These are phyloP conservation scores for Abrus pulchellus DNA, from an alignment of 306 rosid species.

Conservation along the genomic window DNA sequence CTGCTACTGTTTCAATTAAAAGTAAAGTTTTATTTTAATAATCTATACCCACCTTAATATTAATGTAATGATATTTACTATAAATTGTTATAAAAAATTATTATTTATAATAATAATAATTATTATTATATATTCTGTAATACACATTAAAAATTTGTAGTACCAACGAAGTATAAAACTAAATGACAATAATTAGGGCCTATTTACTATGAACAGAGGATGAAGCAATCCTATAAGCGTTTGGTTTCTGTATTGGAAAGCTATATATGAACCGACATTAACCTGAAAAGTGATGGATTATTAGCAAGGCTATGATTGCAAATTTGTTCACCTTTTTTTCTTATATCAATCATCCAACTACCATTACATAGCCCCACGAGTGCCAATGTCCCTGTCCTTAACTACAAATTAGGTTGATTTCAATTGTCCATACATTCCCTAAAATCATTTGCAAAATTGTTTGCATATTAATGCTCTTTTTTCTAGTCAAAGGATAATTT, in stretches of 20 bases:
- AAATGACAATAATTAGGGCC: constrained; percentile 38
- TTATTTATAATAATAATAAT: too few species aligned
- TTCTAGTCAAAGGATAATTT: not conserved
- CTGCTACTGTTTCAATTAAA: too few species aligned
- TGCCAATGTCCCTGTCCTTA: constrained; percentile 36
- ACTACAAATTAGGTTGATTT: constrained; percentile 22
- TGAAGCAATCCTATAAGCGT: constrained; percentile 51
- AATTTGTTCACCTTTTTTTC: constrained; percentile 2
- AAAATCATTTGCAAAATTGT: constrained; percentile 33
- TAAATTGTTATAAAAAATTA: too few species aligned
- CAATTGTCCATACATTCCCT: constrained; percentile 23
- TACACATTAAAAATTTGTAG: too few species aligned
- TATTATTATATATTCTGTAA: too few species aligned
- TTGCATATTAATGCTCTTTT: not conserved
- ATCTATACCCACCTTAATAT: too few species aligned
- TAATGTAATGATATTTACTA: too few species aligned
- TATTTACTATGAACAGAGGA: constrained; percentile 36
- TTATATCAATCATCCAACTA: constrained; percentile 39
- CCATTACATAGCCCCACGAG: constrained; percentile 43
- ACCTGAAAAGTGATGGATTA: constrained; percentile 47
- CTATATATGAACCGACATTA: constrained; percentile 44
- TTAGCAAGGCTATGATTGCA: constrained; percentile 49
- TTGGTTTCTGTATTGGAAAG: constrained; percentile 43
- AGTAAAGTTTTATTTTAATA: too few species aligned
- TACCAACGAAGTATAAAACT: constrained; percentile 7